Evolutionary conservation across 169 alveolate genomes (phyloP), one percentile per base, ranked within the genome.

Genomic region (Cystoisospora suis): DNA sequence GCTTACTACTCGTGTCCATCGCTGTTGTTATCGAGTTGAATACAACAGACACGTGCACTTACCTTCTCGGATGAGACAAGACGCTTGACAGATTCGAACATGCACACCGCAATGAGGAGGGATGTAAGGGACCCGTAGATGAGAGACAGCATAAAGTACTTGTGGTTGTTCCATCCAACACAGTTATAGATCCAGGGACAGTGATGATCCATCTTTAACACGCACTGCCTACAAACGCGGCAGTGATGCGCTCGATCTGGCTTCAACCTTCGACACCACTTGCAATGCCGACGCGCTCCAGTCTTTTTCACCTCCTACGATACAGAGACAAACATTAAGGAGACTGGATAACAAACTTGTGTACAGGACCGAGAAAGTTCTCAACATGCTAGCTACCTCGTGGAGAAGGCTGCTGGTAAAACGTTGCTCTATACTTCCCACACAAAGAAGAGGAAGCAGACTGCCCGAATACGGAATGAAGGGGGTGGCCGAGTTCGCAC

Each of bases 261-360:
- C 91, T 97, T 97, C 93, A 96, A 96, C 88, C 34, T 94, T 92
- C 95, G 95, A 83, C 99, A 98, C 94, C 96, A 96, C 61, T 97
- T 93, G 93, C 99, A 98, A 93, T 97, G 97, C 85, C 99, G 91
- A 53, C 99, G 96, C 95, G 61, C 92, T 0, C 94, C 94, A n/a
- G 86, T 59, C 94, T 99, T 96, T 83, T 98, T 95, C 58, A 98
- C 98, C 70, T 98, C 98, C 90, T 98, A 99, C 42, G 99, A 99
- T 83, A 98, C 95, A 69, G 96, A 53, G 96, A 93, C 97, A 97
- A 17, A 99, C 99, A 72, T 32, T 23, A 23, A 12, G 23, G 81
- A n/a, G n/a, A n/a, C n/a, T n/a, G n/a, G n/a, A n/a, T n/a, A n/a
- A n/a, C n/a, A n/a, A n/a, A n/a, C n/a, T n/a, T n/a, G n/a, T n/a